phyloP scores from a whole-genome alignment of 2,329 filamentous ascomycete species.

The Leptoxyphium fumago region DNA sequence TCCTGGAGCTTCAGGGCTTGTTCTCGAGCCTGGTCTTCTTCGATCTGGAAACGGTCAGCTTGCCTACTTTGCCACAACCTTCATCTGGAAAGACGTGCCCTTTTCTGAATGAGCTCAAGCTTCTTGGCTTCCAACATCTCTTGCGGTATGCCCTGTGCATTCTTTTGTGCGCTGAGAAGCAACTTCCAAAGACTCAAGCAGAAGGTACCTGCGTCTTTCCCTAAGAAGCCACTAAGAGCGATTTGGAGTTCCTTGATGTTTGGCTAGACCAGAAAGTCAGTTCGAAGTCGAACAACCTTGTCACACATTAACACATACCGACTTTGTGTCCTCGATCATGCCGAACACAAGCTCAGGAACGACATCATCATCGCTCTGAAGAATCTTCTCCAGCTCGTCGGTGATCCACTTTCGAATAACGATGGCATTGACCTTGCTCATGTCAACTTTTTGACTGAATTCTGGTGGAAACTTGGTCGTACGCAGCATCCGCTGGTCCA shows the following conservation, averaged over 20 bases:
- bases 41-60: slow-evolving; percentile 42
- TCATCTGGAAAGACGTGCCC: slow-evolving; percentile 40
- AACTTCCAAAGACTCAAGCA: slow-evolving; percentile 91
- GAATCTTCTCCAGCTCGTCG: slow-evolving; percentile 68
- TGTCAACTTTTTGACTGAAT: slow-evolving; percentile 92
- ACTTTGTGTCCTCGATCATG: slow-evolving; percentile 56
- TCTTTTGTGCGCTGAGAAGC: slow-evolving; percentile 76
- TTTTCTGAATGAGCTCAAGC: slow-evolving; percentile 82
- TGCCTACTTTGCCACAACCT: background rate
- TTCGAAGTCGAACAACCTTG: too few species aligned
- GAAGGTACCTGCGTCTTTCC: slow-evolving; percentile 77
- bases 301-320: slow-evolving; percentile 40
- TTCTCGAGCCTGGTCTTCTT: slow-evolving; percentile 69
- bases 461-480: slow-evolving; percentile 87
- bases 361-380: slow-evolving; percentile 90
- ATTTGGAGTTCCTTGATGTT: slow-evolving; percentile 94
- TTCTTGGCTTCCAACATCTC: slow-evolving; percentile 95
- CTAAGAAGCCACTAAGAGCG: slow-evolving; percentile 84
- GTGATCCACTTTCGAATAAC: slow-evolving; percentile 99
- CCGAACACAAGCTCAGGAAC: slow-evolving; percentile 73
- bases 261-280: slow-evolving; percentile 42
- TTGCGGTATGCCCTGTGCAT: slow-evolving; percentile 80
- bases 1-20: slow-evolving; percentile 58
- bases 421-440: slow-evolving; percentile 90
- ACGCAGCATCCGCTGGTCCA: slow-evolving; percentile 79